Conservation (phyloP, 2,329 filamentous ascomycete species). For the Alternaria angustiovoidea region DNA sequence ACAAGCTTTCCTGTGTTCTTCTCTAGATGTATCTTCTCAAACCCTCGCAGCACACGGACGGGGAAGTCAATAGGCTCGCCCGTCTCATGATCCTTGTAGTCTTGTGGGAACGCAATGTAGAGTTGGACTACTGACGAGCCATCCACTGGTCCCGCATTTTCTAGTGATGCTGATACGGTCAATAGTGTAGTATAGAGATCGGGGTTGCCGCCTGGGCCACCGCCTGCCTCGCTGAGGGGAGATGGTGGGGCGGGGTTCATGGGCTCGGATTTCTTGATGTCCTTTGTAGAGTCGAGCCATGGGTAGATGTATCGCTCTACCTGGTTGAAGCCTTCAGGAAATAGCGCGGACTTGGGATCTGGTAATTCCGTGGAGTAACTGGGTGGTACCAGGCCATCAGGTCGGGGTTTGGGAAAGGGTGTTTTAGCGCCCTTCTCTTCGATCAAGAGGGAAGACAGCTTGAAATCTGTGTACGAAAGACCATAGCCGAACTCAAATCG, state of each 20-base stretch:
- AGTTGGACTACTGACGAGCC: constrained; percentile 66
- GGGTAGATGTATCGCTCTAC: constrained; percentile 78
- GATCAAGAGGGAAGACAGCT: constrained; percentile 63
- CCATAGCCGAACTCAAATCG: constrained; percentile 89
- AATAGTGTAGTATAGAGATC: constrained; percentile 68
- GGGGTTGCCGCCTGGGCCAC: constrained; percentile 73
- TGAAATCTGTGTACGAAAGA: constrained; percentile 80
- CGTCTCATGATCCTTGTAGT: constrained; percentile 53
- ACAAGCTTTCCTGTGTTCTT: constrained; percentile 36
- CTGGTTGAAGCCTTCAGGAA: constrained; percentile 67
- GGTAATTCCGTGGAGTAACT: constrained; percentile 65
- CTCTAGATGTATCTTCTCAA: constrained; percentile 53
- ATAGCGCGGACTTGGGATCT: constrained; percentile 64
- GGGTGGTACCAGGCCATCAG: constrained; percentile 49
- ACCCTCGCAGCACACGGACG: constrained; percentile 51
- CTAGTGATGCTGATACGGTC: constrained; percentile 61
- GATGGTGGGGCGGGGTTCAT: constrained; percentile 66
- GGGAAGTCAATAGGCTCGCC: constrained; percentile 66
- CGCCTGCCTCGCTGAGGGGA: constrained; percentile 68
- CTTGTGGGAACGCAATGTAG: constrained; percentile 61
- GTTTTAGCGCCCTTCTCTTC: constrained; percentile 56
- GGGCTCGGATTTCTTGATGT: constrained; percentile 54
- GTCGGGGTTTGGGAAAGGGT: constrained; percentile 40
- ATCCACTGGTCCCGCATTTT: constrained; percentile 66
- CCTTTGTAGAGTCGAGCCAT: constrained; percentile 65